Base-by-base conservation (phyloP, 1,139 yeast species). In the Hyphopichia fennica region DNA sequence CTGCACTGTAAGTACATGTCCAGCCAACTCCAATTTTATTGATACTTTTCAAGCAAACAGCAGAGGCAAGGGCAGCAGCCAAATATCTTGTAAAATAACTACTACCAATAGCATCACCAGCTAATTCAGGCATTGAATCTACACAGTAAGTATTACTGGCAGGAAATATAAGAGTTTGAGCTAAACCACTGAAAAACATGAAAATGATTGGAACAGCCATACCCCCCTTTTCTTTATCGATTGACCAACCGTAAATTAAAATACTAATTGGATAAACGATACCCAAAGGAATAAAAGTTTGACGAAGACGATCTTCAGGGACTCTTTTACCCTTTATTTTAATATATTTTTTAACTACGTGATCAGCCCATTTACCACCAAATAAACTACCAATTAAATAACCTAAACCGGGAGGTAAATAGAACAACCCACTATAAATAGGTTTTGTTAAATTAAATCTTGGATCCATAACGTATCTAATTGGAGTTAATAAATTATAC, bases 61-160 rank as follows among this genome's bases (percentile, higher is more conserved):
- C 81, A 7, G 78, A 66, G 0, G 77, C 77, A 11, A 78, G 57
- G 1, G 79, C 81, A 14, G 77, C 79, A 4, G 77, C 74, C 2
- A 75, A 45, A 49, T 72, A 78, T 41, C 84, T 56, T 1, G 73
- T 59, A 41, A 75, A 68, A 45, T 79, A 79, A 49, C 78, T 78
- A 14, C 77, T 71, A 0, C 75, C 80, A 35, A 79, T 71, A 1
- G 78, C 81, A 50, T 75, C 81, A 16, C 82, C 80, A 27, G 69
- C 69, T 33, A 77, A 52, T 37, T 72, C 68, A 2, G 82, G 82
- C 70, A 78, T 65, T 2, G 77, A 71, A 52, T 79, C 84, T 13
- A 77, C 78, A 56, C 82, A 77, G 50, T 79, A 79, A 7, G 82
- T 69, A 50, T 79, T 79, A 19, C 74, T 53, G 16, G 77, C 68